A percentile compares a stretch with the other conserved stretches of the same genome.
Conservation (phyloP, 257 asterid genomes). For the Knoxia roxburghii region DNA sequence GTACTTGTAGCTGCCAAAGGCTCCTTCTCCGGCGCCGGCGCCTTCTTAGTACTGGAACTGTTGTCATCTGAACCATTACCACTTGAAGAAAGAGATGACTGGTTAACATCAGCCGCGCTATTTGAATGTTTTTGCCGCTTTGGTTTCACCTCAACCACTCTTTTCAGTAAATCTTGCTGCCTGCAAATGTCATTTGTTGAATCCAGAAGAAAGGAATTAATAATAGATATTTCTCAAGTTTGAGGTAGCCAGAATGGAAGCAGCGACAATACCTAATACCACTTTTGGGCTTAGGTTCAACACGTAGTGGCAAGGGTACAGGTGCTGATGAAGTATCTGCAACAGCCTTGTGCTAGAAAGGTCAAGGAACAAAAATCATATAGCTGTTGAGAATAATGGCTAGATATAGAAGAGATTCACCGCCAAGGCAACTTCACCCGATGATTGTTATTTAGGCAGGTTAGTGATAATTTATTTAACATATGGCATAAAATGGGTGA, state of each 20-base stretch:
- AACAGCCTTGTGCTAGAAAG: slow-evolving; percentile 65
- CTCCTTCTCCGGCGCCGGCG: slow-evolving; percentile 22
- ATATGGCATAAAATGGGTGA: not conserved
- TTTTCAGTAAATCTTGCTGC: slow-evolving; percentile 89
- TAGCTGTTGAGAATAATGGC: slow-evolving; percentile 4
- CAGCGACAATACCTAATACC: slow-evolving; percentile 57
- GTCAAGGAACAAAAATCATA: slow-evolving; percentile 37
- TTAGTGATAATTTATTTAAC: not conserved
- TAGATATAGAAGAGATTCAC: not conserved
- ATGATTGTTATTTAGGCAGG: not conserved
- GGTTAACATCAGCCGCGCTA: slow-evolving; percentile 28
- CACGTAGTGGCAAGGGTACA: slow-evolving; percentile 88
- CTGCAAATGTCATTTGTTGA: slow-evolving; percentile 27
- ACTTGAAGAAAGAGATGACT: slow-evolving; percentile 19
- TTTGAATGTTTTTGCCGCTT: slow-evolving; percentile 50
- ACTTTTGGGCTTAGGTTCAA: slow-evolving; percentile 95
- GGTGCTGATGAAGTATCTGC: slow-evolving; percentile 72
- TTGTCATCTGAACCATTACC: slow-evolving; percentile 30
- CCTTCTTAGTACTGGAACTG: slow-evolving; percentile 22
- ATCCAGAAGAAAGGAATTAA: not conserved
- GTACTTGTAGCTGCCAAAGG: slow-evolving; percentile 19
- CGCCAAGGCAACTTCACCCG: not conserved
- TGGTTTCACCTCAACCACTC: slow-evolving; percentile 90
- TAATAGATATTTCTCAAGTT: not conserved
- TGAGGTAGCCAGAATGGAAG: not conserved